Evolutionary conservation across 2,329 filamentous ascomycete species (phyloP), one percentile per base, ranked within the genome.

Genomic region (Dactylellina cionopaga): DNA sequence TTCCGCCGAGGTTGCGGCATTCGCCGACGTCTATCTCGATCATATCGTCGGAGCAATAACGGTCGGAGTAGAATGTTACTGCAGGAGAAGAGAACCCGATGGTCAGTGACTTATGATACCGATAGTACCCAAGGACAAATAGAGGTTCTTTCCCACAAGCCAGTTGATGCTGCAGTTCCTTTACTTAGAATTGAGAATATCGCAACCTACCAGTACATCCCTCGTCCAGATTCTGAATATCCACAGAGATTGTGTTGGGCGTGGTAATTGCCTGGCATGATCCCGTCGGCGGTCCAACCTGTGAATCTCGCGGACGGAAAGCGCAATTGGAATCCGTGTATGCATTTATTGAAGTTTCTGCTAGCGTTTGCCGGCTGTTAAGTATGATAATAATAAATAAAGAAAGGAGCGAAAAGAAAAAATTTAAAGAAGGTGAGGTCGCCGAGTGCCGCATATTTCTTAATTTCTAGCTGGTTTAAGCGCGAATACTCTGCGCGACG

Each of bases 51-150:
- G 56, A 41, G 17, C 65, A 71, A 27, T 71, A 43, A 10, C 33
- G 33, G 24, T 71, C 65, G 4, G 56, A 47, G 17, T 71, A 71
- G 13, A 71, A 43, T n/a, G 65, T 71, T 2, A 71, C 65, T 71
- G n/a, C n/a, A 29, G 13, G 13, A 4, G 19, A 9, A 9, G n/a
- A 5, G 5, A 31, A 11, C 4, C 15, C 3, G 3, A 9, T 7
- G 13, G 33, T 58, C 33, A 47, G 55, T 17, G 11, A 9, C n/a
- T 24, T 15, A n/a, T n/a, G n/a, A n/a, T n/a, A n/a, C n/a, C n/a
- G n/a, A n/a, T n/a, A n/a, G n/a, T n/a, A n/a, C n/a, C n/a, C n/a
- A n/a, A n/a, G n/a, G n/a, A n/a, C n/a, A n/a, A n/a, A n/a, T n/a
- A n/a, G n/a, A n/a, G n/a, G n/a, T n/a, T n/a, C n/a, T n/a, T n/a